Conservation (phyloP, 768 basidiomycete genomes). For the Lentinula aciculospora region DNA sequence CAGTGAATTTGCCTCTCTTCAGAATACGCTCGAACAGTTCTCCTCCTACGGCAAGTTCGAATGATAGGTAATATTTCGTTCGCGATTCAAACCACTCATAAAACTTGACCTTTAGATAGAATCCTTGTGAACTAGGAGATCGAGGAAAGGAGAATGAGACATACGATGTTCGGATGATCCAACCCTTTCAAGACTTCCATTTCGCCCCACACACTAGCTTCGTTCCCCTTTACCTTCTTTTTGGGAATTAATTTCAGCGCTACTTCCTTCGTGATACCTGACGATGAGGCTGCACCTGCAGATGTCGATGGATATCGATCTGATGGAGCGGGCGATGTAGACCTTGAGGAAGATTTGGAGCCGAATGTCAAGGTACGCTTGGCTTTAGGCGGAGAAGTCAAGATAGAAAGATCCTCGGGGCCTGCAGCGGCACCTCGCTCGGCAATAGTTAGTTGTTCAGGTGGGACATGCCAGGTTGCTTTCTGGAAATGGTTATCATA, state of each 20-base stretch:
- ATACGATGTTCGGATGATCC: conserved; percentile 77
- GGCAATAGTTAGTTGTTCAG: conserved; percentile 50
- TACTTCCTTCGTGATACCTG: conserved; percentile 58
- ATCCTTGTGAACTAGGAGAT: background rate
- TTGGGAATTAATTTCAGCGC: conserved; percentile 90
- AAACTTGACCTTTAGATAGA: conserved; percentile 70
- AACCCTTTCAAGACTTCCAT: conserved; percentile 90
- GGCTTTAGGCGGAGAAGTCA: conserved; percentile 10
- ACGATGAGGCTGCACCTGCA: conserved; percentile 13
- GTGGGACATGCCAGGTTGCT: conserved; percentile 75
- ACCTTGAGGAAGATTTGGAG: conserved; percentile 18
- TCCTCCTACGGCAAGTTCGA: conserved; percentile 91
- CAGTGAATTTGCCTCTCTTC: conserved; percentile 86
- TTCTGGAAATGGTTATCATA: conserved; percentile 29
- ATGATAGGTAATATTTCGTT: conserved; percentile 91
- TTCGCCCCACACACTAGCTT: conserved; percentile 84
- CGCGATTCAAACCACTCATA: conserved; percentile 96
- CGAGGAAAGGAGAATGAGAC: background rate
- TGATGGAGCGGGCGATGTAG: conserved; percentile 12
- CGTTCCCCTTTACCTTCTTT: conserved; percentile 92
- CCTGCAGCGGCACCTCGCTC: conserved; percentile 44
- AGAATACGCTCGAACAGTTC: conserved; percentile 91
- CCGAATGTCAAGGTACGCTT: conserved; percentile 13
- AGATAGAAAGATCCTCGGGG: conserved; percentile 7
- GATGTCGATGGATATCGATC: conserved; percentile 18